A percentile compares a stretch with the other conserved stretches of the same genome.
Evolutionary conservation across 1,284 basidiomycete species (phyloP).

Genomic region (Leccinum subrobustum): DNA sequence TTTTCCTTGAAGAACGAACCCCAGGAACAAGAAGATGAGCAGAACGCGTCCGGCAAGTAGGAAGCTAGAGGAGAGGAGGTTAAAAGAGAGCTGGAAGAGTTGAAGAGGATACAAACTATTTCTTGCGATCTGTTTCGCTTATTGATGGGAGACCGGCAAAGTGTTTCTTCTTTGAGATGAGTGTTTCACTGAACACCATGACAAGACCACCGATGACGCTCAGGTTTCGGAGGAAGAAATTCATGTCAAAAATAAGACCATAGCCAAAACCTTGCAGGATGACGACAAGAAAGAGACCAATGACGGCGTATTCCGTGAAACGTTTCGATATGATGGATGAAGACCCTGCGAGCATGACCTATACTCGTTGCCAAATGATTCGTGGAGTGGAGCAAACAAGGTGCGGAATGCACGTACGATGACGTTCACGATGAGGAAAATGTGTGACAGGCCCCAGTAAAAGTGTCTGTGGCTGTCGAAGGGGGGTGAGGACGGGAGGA

Average conservation of each 20-base stretch:
- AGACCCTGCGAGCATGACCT: conserved; percentile 93
- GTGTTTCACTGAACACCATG: conserved; percentile 98
- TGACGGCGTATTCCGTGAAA: conserved; percentile 86
- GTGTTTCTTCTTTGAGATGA: conserved; percentile 81
- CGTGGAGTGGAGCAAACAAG: background rate
- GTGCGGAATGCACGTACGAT: conserved; percentile 58
- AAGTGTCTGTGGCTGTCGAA: conserved; percentile 82
- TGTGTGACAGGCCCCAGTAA: conserved; percentile 91
- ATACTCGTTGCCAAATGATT: background rate
- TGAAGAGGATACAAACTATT: conserved; percentile 72
- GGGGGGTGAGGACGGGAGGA: background rate
- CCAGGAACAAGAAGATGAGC: conserved; percentile 98
- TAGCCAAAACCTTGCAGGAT: conserved; percentile 94
- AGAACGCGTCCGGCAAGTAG: conserved; percentile 95
- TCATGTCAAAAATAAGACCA: conserved; percentile 95
- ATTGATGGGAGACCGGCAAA: conserved; percentile 92
- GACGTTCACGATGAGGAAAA: conserved; percentile 92
- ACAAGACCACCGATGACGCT: conserved; percentile 90
- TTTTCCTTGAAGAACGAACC: conserved; percentile 92
- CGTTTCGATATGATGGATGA: conserved; percentile 85
- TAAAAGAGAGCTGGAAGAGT: conserved; percentile 8
- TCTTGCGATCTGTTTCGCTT: conserved; percentile 94
- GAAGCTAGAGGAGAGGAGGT: conserved; percentile 56
- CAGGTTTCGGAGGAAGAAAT: conserved; percentile 98
- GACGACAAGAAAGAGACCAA: conserved; percentile 88